A percentile compares a stretch with the other conserved stretches of the same genome.
Evolutionary conservation across 192 early-diverging fungal genomes (phyloP).

Genomic region (Entomortierella lignicola): DNA sequence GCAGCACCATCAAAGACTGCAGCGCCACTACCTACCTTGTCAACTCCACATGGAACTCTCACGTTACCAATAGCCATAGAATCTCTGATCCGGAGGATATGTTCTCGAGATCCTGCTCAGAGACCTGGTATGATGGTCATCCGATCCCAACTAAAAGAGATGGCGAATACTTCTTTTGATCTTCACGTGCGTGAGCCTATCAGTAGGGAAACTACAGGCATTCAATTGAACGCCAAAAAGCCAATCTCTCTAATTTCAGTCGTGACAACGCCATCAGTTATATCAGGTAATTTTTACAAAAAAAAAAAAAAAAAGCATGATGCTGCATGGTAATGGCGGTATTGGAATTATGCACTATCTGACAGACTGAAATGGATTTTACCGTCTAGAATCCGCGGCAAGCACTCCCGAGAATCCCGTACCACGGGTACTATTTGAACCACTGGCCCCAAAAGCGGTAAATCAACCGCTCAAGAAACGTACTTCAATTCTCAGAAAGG

Average conservation of each 20-base stretch:
- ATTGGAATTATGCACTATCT: background rate
- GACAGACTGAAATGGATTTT: background rate
- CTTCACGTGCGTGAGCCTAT: slow-evolving; percentile 52
- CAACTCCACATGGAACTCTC: slow-evolving; percentile 42
- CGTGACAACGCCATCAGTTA: slow-evolving; percentile 40
- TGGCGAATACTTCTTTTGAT: slow-evolving; percentile 51
- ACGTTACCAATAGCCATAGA: slow-evolving; percentile 41
- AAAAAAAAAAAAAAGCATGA: no score
- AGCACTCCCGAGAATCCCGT: slow-evolving; percentile 6
- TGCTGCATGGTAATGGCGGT: no score
- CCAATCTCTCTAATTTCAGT: slow-evolving; percentile 53
- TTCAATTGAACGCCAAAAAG: slow-evolving; percentile 51
- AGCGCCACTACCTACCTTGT: slow-evolving; percentile 22
- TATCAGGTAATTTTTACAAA: slow-evolving; percentile 20
- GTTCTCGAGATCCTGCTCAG: slow-evolving; percentile 41
- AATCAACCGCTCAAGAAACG: slow-evolving; percentile 11
- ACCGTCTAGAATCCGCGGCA: slow-evolving; percentile 13
- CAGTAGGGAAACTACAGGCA: slow-evolving; percentile 42
- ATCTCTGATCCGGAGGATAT: slow-evolving; percentile 45
- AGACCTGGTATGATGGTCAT: slow-evolving; percentile 37
- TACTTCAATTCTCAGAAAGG: slow-evolving; percentile 44
- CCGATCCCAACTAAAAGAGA: slow-evolving; percentile 51
- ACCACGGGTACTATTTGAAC: slow-evolving; percentile 7
- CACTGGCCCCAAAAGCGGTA: slow-evolving; percentile 27
- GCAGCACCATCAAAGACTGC: background rate